phyloP scores from a whole-genome alignment of 352 stramenopile genomes.

The Phytopythium mirpurense region DNA sequence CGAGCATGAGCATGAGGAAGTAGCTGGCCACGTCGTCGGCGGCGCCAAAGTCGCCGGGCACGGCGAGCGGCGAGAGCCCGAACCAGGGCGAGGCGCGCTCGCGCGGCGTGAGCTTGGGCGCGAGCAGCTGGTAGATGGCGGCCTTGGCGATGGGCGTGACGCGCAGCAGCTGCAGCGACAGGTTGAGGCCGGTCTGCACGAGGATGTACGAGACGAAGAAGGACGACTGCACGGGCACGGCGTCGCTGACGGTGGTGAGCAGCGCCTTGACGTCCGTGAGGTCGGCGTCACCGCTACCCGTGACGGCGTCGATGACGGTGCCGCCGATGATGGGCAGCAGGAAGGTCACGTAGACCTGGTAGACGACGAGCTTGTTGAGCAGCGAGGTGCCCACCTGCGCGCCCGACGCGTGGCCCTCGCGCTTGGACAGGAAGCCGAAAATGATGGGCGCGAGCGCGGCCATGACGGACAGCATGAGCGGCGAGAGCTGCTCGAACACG shows the following conservation, averaged over 20 bases:
- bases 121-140: conserved; percentile 67
- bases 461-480: conserved; percentile 78
- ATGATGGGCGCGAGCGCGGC: conserved; percentile 76
- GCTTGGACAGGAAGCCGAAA: conserved; percentile 74
- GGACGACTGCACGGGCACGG: conserved; percentile 68
- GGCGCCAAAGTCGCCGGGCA: conserved; percentile 53
- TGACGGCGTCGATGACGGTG: conserved; percentile 68
- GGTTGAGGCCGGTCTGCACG: conserved; percentile 64
- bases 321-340: conserved; percentile 81
- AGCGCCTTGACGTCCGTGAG: conserved; percentile 38
- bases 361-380: conserved; percentile 78
- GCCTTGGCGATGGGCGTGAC: conserved; percentile 72
- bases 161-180: conserved; percentile 65
- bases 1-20: conserved; percentile 69
- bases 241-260: conserved; percentile 48
- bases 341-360: conserved; percentile 81
- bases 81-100: conserved; percentile 66
- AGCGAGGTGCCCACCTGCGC: conserved; percentile 62
- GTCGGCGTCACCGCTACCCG: conserved; percentile 40
- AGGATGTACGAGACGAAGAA: conserved; percentile 82
- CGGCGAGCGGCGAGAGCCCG: conserved; percentile 48
- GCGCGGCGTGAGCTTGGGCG: conserved; percentile 76
- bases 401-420: conserved; percentile 66
- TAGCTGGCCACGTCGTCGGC: conserved; percentile 63
- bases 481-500: conserved; percentile 70